A percentile compares a stretch with the other conserved stretches of the same genome.
These are phyloP conservation scores for Paspalum notatum DNA, from an alignment of 176 grass and related monocot genomes.

Conservation along the genomic window DNA sequence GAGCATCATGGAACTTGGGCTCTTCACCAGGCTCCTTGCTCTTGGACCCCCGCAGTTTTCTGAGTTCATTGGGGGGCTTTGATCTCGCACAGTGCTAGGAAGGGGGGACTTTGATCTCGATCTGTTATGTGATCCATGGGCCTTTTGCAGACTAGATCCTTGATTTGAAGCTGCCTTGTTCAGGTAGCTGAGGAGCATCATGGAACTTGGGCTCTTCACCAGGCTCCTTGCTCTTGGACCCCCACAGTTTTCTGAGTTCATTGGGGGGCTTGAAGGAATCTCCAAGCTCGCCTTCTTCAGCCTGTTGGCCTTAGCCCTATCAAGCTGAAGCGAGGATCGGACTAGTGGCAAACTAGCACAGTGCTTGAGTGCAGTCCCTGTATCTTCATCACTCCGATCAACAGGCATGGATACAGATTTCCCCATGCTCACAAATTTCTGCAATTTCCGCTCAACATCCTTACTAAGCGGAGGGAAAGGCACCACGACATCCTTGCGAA, in stretches of 20 bases:
- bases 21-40: conserved; percentile 51
- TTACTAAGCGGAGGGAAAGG: conserved; percentile 23
- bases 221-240: conserved; percentile 41
- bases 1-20: conserved; percentile 50
- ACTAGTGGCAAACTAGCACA: conserved; percentile 37
- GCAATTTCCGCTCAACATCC: conserved; percentile 45
- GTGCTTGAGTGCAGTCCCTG: conserved; percentile 32
- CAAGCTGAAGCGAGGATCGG: conserved; percentile 13
- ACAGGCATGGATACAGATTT: conserved; percentile 46
- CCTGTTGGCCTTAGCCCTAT: conserved; percentile 23
- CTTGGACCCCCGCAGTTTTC: conserved; percentile 17
- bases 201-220: conserved; percentile 50
- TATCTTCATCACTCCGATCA: conserved; percentile 37
- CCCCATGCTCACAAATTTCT: conserved; percentile 9
- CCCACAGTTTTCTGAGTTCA: conserved; percentile 23
- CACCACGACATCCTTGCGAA: conserved; percentile 35
- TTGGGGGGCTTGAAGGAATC: conserved; percentile 26
- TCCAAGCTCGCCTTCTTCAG: conserved; percentile 14
- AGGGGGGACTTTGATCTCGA: conserved; percentile 60
- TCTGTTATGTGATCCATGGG: conserved; percentile 21
- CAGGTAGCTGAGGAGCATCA: conserved; percentile 54
- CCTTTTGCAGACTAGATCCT: conserved; percentile 22
- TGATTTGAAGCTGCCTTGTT: conserved; percentile 33
- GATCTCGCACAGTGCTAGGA: conserved; percentile 20
- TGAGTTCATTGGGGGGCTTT: conserved; percentile 12